Base-by-base conservation (phyloP, 257 asterid species). In the Solanum chilense region DNA sequence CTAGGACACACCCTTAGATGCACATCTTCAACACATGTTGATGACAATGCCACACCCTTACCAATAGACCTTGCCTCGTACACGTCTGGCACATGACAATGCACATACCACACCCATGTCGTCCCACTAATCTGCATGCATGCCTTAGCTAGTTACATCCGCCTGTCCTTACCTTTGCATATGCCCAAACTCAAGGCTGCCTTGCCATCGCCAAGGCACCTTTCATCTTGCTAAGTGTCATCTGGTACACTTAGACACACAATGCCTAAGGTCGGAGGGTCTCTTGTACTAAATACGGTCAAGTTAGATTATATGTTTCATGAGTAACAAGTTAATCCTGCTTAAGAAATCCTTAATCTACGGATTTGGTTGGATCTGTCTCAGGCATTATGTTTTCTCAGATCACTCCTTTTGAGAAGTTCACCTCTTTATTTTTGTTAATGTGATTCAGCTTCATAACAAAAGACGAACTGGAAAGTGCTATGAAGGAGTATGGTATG, bases 401-500 rank as follows among this genome's bases (percentile, higher is more conserved):
- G 16, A 47, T 49, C 85, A 49, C 16, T 29, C 31, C 69, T 45
- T 33, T 81, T 81, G 4, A 49, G 68, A 80, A 45, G 31, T 20
- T 47, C 41, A 80, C 11, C 41, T 29, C 21, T 81, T 10, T 18
- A 29, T 29, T 88, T 87, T 81, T 31, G 45, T 81, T 29, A 18
- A 81, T 81, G 45, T 49, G 31, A 31, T 81, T 86, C 94, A 94
- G 97, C 47, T 89, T 90, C 89, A 94, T 94, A 74, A 94, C 97
- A 58, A 92, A 89, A 87, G 97, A 94, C 88, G 97, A 94, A 90
- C 94, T 94, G 86, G 94, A 92, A 90, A 88, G 89, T 88, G 97
- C 97, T 31, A 94, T 94, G 97, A 93, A 93, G 90, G 94, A 93
- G 86, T 91, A 94, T 6, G 94, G 94, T 33, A 92, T 94, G 90